Evolutionary conservation across 768 basidiomycete species (phyloP).

Genomic region (Panaeolus cyanescens): DNA sequence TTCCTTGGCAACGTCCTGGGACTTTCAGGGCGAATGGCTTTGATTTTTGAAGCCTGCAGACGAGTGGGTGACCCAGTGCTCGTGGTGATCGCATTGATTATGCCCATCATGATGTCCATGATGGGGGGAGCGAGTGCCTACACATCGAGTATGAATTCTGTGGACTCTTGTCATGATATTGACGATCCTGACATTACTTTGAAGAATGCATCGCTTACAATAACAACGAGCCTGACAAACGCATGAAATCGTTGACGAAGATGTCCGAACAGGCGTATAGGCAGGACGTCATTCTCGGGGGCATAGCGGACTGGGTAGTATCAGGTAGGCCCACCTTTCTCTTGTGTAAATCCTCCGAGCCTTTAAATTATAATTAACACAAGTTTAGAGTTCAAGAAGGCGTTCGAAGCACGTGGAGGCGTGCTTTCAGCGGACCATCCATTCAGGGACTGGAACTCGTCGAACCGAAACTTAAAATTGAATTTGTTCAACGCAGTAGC

Average conservation of each 20-base stretch:
- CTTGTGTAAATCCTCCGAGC: neutral
- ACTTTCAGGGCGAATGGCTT: neutral
- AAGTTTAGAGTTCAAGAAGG: slow-evolving; percentile 33
- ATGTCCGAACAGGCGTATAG: slow-evolving; percentile 27
- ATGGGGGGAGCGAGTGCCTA: neutral
- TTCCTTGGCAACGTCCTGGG: neutral
- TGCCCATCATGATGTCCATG: neutral
- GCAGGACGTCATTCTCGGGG: slow-evolving; percentile 39
- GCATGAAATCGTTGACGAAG: slow-evolving; percentile 30
- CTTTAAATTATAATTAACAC: too few relatives aligned
- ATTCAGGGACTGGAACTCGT: neutral
- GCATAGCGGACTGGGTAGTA: slow-evolving; percentile 31
- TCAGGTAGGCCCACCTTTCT: slow-evolving; percentile 21
- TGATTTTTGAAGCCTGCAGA: neutral
- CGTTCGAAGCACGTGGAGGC: slow-evolving; percentile 21
- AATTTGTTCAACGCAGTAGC: neutral
- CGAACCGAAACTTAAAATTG: neutral
- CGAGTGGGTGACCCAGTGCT: neutral
- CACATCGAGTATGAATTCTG: neutral
- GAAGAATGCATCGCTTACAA: slow-evolving; percentile 32
- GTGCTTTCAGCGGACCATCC: slow-evolving; percentile 18
- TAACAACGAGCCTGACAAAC: slow-evolving; percentile 27
- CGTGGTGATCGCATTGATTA: neutral
- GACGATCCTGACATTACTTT: too few relatives aligned
- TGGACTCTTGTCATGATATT: too few relatives aligned